Evolutionary conservation across 257 asterid genomes (phyloP).

Genomic region (Mitragyna speciosa): DNA sequence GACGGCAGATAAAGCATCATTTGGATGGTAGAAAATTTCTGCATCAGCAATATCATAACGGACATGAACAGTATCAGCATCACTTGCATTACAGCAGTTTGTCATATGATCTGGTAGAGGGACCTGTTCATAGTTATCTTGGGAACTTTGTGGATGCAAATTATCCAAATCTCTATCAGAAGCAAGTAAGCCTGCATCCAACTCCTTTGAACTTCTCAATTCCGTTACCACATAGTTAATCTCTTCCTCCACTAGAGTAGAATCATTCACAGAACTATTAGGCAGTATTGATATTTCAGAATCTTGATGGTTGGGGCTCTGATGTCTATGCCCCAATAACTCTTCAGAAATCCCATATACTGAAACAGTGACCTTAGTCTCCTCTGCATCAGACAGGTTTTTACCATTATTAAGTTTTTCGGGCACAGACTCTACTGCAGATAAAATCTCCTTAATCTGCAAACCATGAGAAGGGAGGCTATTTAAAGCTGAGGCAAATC

Average conservation of each 20-base stretch:
- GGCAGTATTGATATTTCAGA: slow-evolving; percentile 26
- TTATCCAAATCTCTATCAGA: slow-evolving; percentile 31
- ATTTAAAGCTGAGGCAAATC: slow-evolving; percentile 53
- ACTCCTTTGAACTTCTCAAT: slow-evolving; percentile 23
- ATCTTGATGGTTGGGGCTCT: slow-evolving; percentile 28
- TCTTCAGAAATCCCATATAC: slow-evolving; percentile 32
- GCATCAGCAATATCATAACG: slow-evolving; percentile 14
- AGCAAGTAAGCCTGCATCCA: slow-evolving; percentile 32
- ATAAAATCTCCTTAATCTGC: slow-evolving; percentile 52
- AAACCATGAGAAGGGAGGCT: slow-evolving; percentile 70
- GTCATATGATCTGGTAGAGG: slow-evolving; percentile 17
- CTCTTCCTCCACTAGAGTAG: slow-evolving; percentile 22
- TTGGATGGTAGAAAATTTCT: slow-evolving; percentile 33
- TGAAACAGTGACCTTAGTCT: slow-evolving; percentile 37
- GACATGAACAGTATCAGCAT: slow-evolving; percentile 9
- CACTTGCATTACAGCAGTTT: slow-evolving; percentile 7
- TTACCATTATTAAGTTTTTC: slow-evolving; percentile 28
- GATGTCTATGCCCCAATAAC: slow-evolving; percentile 23
- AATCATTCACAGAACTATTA: slow-evolving; percentile 21
- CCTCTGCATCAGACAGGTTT: slow-evolving; percentile 25
- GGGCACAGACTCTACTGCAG: slow-evolving; percentile 15
- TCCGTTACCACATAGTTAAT: slow-evolving; percentile 19
- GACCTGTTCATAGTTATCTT: slow-evolving; percentile 9
- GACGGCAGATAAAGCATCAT: slow-evolving; percentile 19
- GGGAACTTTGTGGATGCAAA: slow-evolving; percentile 25